Conservation (phyloP, 306 rosid genomes). For the Trifolium repens region DNA sequence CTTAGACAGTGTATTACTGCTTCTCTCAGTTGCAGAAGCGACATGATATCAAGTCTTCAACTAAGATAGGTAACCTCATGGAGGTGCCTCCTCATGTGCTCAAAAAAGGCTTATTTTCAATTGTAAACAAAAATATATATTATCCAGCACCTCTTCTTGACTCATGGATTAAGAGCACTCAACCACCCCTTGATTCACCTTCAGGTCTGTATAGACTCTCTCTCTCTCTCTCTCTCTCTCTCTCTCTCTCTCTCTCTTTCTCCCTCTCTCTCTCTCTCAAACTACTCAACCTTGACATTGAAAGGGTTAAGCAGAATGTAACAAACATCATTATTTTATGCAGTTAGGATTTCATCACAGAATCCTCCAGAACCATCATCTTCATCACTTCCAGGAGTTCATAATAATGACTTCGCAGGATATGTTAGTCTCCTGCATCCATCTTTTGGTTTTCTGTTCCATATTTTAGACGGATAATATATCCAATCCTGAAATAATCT, state of each 20-base stretch:
- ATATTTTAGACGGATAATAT: conserved; percentile 12
- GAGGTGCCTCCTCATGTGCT: conserved; percentile 73
- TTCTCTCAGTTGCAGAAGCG: conserved; percentile 37
- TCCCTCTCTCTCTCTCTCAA: background rate
- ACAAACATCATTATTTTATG: conserved; percentile 34
- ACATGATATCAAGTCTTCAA: conserved; percentile 44
- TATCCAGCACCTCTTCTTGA: conserved; percentile 76
- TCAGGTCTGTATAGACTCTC: conserved; percentile 61
- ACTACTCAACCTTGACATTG: background rate
- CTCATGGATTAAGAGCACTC: conserved; percentile 66
- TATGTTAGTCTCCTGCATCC: conserved; percentile 48
- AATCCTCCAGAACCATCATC: conserved; percentile 64
- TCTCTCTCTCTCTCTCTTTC: too few relatives aligned
- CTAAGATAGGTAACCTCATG: conserved; percentile 70
- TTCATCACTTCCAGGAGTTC: conserved; percentile 53
- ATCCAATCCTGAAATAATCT: conserved; percentile 35
- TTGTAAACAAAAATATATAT: conserved; percentile 56
- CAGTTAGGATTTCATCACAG: conserved; percentile 58
- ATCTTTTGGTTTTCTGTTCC: conserved; percentile 28
- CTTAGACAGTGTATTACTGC: conserved; percentile 8
- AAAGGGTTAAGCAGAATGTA: conserved; percentile 19
- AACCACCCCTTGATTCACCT: conserved; percentile 57
- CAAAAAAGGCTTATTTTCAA: conserved; percentile 53
- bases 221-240: background rate
- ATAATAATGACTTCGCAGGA: conserved; percentile 46